Conservation (phyloP, 192 early-diverging fungal genomes). For the Thamnidium elegans region DNA sequence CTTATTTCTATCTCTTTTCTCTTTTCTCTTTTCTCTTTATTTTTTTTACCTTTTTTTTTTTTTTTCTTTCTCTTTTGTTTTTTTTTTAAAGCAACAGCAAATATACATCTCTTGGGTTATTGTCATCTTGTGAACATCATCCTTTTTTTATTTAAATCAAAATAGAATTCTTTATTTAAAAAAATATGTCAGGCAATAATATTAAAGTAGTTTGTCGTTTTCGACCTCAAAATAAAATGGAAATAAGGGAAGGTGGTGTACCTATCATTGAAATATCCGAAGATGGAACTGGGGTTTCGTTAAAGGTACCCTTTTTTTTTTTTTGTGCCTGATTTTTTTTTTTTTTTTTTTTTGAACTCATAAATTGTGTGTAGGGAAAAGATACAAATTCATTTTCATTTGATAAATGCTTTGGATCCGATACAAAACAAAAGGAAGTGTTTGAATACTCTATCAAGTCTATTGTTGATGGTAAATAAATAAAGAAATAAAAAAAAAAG, state of each 20-base stretch:
- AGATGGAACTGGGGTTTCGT: slow-evolving; percentile 60
- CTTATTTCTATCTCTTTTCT: not conserved
- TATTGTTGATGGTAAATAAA: slow-evolving; percentile 88
- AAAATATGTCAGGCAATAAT: slow-evolving; percentile 67
- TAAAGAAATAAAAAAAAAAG: not conserved
- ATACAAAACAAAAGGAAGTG: slow-evolving; percentile 76
- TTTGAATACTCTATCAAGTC: slow-evolving; percentile 91
- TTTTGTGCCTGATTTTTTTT: slow-evolving; percentile 42
- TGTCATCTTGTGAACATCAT: not conserved
- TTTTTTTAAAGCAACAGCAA: not conserved
- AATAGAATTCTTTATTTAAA: not conserved
- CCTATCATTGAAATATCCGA: slow-evolving; percentile 80
- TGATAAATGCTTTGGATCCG: slow-evolving; percentile 85
- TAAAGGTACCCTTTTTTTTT: slow-evolving; percentile 37
- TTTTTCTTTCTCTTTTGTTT: not conserved
- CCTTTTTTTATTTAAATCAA: not conserved
- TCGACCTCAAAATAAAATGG: slow-evolving; percentile 90
- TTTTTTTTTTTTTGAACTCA: not conserved
- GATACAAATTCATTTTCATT: slow-evolving; percentile 72
- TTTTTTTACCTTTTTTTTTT: not conserved
- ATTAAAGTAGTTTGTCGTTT: slow-evolving; percentile 98
- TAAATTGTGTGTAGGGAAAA: slow-evolving; percentile 8
- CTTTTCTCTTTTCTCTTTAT: not conserved
- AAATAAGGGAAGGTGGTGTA: slow-evolving; percentile 89
- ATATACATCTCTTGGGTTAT: not conserved